Conservation (phyloP, 225 moss, liverwort and hornwort genomes). For the Pseudoscleropodium purum region DNA sequence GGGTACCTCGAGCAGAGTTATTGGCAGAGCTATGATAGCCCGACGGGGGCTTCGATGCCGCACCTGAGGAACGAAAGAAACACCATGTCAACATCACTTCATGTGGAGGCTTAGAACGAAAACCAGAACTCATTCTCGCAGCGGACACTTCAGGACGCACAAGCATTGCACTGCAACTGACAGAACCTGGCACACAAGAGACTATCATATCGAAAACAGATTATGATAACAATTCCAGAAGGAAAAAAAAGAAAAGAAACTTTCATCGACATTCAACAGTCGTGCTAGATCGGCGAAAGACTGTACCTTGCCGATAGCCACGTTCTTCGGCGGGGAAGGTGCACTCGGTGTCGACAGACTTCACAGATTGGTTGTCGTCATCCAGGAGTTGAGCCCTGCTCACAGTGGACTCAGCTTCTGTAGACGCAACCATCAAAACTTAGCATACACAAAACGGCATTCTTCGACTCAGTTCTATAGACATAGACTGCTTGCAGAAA, state of each 20-base stretch:
- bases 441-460: background rate
- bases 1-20: slow-evolving; percentile 23
- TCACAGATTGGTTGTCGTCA: slow-evolving; percentile 28
- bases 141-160: background rate
- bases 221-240: background rate
- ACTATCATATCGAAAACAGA: background rate
- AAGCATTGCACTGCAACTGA: background rate
- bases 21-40: slow-evolving; percentile 15
- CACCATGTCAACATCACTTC: background rate
- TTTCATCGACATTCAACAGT: background rate
- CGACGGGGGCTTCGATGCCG: slow-evolving; percentile 20
- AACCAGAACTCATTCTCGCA: background rate
- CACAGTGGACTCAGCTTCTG: slow-evolving; percentile 18
- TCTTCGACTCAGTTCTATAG: background rate
- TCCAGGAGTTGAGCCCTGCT: slow-evolving; percentile 35
- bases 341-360: slow-evolving; percentile 14
- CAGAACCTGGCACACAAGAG: background rate
- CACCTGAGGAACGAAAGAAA: background rate
- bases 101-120: background rate
- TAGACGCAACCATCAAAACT: background rate
- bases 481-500: background rate
- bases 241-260: background rate
- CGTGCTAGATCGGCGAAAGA: background rate
- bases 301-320: slow-evolving; percentile 9
- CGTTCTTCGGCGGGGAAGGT: slow-evolving; percentile 16